Conservation (phyloP, 306 rosid species). For the Lagenaria siceraria region DNA sequence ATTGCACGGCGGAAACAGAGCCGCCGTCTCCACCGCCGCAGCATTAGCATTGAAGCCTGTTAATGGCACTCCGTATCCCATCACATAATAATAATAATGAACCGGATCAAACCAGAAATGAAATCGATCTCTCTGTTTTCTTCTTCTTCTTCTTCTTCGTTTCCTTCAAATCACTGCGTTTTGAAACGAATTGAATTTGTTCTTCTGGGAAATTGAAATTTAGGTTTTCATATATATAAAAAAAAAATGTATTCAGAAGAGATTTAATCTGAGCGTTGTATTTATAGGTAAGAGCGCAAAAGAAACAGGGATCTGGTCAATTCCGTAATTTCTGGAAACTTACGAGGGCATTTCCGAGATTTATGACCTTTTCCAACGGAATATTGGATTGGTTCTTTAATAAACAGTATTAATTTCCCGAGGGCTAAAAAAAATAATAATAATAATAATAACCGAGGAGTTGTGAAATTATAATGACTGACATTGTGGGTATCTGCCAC, state of each 20-base stretch:
- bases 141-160: neutral
- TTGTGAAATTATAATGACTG: neutral
- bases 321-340: neutral
- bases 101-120: neutral
- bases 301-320: neutral
- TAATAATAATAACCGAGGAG: neutral
- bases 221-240: neutral
- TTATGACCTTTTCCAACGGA: neutral
- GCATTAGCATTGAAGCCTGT: slow-evolving; percentile 13
- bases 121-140: neutral
- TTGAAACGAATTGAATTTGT: neutral
- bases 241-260: neutral
- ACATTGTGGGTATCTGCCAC: neutral
- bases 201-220: neutral
- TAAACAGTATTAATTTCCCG: neutral
- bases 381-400: neutral
- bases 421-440: neutral
- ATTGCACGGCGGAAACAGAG: slow-evolving; percentile 29
- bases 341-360: neutral
- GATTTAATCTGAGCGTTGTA: neutral
- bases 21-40: slow-evolving; percentile 18
- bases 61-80: slow-evolving; percentile 34
- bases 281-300: neutral
- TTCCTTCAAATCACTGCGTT: neutral
- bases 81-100: neutral